Percentiles rank a stretch among this genome's conserved stretches.
Evolutionary conservation across 1,284 basidiomycete species (phyloP).

Genomic region (Uromyces viciae-fabae): DNA sequence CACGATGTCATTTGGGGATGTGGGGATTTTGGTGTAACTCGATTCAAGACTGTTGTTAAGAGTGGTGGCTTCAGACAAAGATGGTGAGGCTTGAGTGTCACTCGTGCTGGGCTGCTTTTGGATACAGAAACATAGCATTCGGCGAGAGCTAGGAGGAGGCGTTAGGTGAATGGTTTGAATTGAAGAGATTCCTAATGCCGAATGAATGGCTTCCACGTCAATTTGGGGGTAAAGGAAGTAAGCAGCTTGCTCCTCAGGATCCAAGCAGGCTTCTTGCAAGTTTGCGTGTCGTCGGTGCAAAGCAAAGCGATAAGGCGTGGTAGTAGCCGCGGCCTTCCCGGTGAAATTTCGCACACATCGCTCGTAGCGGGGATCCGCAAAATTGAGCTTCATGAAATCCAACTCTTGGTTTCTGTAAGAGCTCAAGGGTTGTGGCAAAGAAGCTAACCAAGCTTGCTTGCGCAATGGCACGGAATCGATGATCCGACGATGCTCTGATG

Average conservation of each 20-base stretch:
- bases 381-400: slow-evolving; percentile 58
- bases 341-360: slow-evolving; percentile 57
- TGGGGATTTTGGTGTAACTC: background rate
- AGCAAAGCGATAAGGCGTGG: slow-evolving; percentile 56
- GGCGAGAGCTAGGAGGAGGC: background rate
- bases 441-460: slow-evolving; percentile 51
- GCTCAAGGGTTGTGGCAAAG: slow-evolving; percentile 51
- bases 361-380: slow-evolving; percentile 58
- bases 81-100: background rate
- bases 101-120: background rate
- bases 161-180: background rate
- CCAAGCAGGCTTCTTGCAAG: slow-evolving; percentile 1
- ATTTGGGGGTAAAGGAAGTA: slow-evolving; percentile 29
- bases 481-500: background rate
- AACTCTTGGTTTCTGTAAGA: slow-evolving; percentile 57
- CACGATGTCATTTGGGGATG: background rate
- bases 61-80: background rate
- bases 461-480: slow-evolving; percentile 50
- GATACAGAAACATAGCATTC: background rate
- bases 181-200: background rate
- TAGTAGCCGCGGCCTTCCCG: slow-evolving; percentile 56
- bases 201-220: background rate
- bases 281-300: slow-evolving; percentile 50
- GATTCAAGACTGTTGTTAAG: background rate
- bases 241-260: slow-evolving; percentile 19